Percentiles rank a stretch among this genome's conserved stretches.
phyloP scores from a whole-genome alignment of 148 eudicot species.

The Rhododendron kiyosumense region DNA sequence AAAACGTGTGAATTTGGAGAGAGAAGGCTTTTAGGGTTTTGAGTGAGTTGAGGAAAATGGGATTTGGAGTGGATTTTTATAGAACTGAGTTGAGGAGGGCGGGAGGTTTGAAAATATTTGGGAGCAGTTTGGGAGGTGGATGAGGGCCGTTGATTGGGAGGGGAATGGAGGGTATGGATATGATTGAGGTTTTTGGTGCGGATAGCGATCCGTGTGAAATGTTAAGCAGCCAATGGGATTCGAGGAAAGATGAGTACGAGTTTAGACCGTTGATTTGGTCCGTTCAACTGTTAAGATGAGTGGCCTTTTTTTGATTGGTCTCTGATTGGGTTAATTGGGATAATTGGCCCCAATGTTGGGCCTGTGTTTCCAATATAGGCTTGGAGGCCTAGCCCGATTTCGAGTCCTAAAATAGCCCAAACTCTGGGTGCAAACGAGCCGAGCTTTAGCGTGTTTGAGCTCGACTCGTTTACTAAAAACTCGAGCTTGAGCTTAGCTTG shows the following conservation, averaged over 20 bases:
- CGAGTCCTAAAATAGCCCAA: no score
- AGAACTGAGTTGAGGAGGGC: background rate
- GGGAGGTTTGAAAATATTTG: background rate
- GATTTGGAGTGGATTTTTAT: background rate
- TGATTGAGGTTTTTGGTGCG: background rate
- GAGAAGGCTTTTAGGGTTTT: background rate
- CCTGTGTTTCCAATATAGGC: background rate
- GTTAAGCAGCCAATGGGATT: background rate
- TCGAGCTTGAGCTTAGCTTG: no score
- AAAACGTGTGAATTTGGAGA: background rate
- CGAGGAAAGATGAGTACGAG: background rate
- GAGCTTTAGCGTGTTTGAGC: no score
- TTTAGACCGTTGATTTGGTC: background rate
- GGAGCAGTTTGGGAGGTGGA: background rate
- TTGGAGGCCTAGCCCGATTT: background rate
- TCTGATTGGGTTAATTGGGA: no score
- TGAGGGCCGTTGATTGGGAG: background rate
- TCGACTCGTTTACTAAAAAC: no score
- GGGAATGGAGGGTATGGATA: background rate
- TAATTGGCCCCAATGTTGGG: background rate
- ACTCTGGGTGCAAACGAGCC: no score
- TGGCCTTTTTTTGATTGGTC: background rate
- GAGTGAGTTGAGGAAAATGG: no score
- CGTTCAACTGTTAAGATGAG: background rate
- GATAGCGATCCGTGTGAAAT: background rate